Conservation (phyloP, 441 rosid species). For the Cnidoscolus chayamansa region DNA sequence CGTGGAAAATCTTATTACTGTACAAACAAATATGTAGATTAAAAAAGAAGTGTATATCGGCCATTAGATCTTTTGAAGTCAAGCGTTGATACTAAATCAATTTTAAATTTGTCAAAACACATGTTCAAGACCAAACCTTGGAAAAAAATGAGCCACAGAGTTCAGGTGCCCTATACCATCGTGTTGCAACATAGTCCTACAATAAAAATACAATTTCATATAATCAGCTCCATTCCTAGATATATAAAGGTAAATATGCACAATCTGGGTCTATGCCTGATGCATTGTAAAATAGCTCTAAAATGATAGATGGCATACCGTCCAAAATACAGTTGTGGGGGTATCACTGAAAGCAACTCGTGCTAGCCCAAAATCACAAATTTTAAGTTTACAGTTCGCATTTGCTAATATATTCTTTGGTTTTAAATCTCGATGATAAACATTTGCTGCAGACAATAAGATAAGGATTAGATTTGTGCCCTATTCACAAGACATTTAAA, state of each 20-base stretch:
- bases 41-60: too few species aligned
- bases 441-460: conserved; percentile 64
- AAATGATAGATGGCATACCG: conserved; percentile 43
- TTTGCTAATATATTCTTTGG: conserved; percentile 96
- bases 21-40: too few species aligned
- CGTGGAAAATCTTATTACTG: too few species aligned
- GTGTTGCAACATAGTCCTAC: conserved; percentile 90
- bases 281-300: conserved; percentile 2
- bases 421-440: conserved; percentile 94
- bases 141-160: conserved; percentile 95
- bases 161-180: conserved; percentile 97
- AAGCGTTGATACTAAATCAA: neutral
- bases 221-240: conserved; percentile 8
- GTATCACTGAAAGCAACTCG: conserved; percentile 90
- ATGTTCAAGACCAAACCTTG: conserved; percentile 44
- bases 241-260: neutral
- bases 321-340: conserved; percentile 88
- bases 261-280: neutral
- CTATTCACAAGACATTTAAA: neutral
- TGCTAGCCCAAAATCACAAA: conserved; percentile 95
- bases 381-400: conserved; percentile 95
- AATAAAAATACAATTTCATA: conserved; percentile 18
- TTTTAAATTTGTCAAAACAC: conserved; percentile 1
- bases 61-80: too few species aligned
- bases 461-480: conserved; percentile 21